phyloP scores from a whole-genome alignment of 2,329 filamentous ascomycete genomes.

The Zymoseptoria brevis region DNA sequence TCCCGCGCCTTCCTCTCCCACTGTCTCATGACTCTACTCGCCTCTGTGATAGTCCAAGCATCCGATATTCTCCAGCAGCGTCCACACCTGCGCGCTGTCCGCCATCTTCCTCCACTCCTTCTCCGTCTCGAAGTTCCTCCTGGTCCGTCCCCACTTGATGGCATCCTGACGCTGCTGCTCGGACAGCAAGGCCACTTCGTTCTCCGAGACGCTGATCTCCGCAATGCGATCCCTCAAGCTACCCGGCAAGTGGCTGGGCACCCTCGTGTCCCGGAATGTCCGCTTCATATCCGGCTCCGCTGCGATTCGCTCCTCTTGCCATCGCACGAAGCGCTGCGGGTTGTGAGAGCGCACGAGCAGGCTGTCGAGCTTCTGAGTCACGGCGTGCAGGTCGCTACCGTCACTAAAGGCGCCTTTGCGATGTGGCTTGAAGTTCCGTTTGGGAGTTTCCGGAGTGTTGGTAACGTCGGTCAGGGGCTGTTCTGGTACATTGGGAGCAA shows the following conservation, averaged over 20 bases:
- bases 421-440: constrained; percentile 25
- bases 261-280: constrained; percentile 20
- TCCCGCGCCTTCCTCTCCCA: not conserved
- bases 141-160: constrained; percentile 29
- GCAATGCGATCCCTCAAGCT: constrained; percentile 29
- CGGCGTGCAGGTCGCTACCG: constrained; percentile 13
- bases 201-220: constrained; percentile 14
- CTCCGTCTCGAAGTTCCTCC: constrained; percentile 26
- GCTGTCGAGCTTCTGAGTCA: constrained; percentile 18
- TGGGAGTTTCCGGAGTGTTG: constrained; percentile 22
- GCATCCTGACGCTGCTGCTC: constrained; percentile 26
- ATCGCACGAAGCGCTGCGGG: constrained; percentile 19
- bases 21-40: not conserved
- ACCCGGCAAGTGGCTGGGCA: constrained; percentile 25
- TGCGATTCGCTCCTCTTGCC: constrained; percentile 18
- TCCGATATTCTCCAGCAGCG: constrained; percentile 32
- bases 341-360: constrained; percentile 14
- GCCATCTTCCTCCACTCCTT: constrained; percentile 30
- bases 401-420: constrained; percentile 27
- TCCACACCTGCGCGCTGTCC: constrained; percentile 31
- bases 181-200: constrained; percentile 24
- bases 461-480: constrained; percentile 20
- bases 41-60: constrained; percentile 31
- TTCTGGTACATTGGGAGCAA: constrained; percentile 15
- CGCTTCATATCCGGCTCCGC: constrained; percentile 4